Evolutionary conservation across 2,329 filamentous ascomycete species (phyloP).

Genomic region (Penicillium sp.): DNA sequence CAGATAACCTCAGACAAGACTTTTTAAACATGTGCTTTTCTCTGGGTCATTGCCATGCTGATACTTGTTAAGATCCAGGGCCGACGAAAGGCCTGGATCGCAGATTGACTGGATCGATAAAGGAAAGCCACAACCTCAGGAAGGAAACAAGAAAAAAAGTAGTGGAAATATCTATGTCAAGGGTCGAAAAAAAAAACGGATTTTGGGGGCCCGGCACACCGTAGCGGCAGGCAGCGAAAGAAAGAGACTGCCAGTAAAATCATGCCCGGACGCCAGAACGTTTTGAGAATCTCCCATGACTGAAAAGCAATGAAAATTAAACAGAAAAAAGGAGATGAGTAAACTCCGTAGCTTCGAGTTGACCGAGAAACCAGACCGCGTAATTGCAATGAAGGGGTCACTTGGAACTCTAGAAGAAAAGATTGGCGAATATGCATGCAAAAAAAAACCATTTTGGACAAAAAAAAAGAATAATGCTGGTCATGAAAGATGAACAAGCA

Average conservation of each 20-base stretch:
- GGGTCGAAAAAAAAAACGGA: conserved; percentile 24
- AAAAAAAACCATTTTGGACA: conserved; percentile 15
- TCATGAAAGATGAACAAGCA: conserved; percentile 18
- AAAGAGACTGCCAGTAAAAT: conserved; percentile 34
- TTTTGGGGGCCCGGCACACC: conserved; percentile 31
- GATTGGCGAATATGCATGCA: conserved; percentile 21
- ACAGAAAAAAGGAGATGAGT: conserved; percentile 13
- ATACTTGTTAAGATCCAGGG: conserved; percentile 31
- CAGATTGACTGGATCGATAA: conserved; percentile 24
- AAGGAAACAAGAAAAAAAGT: conserved; percentile 17
- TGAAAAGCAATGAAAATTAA: conserved; percentile 22
- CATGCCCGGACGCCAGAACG: conserved; percentile 39
- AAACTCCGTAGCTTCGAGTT: conserved; percentile 26
- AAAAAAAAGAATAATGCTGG: conserved; percentile 20
- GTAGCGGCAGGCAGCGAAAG: conserved; percentile 32
- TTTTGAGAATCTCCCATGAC: conserved; percentile 34
- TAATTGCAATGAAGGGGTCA: conserved; percentile 24
- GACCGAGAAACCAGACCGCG: conserved; percentile 26
- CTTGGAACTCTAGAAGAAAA: conserved; percentile 25
- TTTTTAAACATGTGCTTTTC: conserved; percentile 23
- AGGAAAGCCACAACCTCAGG: conserved; percentile 12
- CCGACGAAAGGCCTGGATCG: conserved; percentile 10
- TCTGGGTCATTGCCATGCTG: conserved; percentile 27
- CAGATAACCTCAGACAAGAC: conserved; percentile 20
- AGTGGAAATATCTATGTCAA: conserved; percentile 36